A percentile compares a stretch with the other conserved stretches of the same genome.
Evolutionary conservation across 192 early-diverging fungal genomes (phyloP).

Genomic region (Entomortierella lignicola): DNA sequence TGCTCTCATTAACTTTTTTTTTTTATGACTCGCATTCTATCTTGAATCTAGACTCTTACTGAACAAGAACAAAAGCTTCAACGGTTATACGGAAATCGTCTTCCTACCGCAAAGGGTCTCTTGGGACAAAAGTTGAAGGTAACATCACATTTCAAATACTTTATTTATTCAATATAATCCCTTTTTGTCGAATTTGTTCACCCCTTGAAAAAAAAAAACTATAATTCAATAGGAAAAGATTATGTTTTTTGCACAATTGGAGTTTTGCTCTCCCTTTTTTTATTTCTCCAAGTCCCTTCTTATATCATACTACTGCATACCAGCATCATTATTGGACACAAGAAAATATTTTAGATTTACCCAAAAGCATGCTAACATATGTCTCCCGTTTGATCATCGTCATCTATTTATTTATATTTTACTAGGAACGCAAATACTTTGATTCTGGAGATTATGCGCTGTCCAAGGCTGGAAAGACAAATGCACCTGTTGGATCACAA

Average conservation of each 20-base stretch:
- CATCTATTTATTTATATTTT: too few species aligned
- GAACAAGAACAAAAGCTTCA: conserved; percentile 82
- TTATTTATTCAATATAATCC: too few species aligned
- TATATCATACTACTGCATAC: too few species aligned
- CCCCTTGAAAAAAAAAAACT: not conserved
- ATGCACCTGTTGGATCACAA: conserved; percentile 81
- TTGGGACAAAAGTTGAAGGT: conserved; percentile 84
- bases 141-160: conserved; percentile 2
- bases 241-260: too few species aligned
- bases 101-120: conserved; percentile 81
- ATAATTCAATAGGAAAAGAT: not conserved
- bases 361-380: too few species aligned
- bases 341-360: too few species aligned
- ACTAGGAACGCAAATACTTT: conserved; percentile 96
- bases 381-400: too few species aligned
- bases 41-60: conserved; percentile 77
- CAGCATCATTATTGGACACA: too few species aligned
- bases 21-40: too few species aligned
- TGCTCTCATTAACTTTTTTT: not conserved
- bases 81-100: conserved; percentile 80
- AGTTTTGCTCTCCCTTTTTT: too few species aligned
- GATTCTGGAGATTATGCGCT: conserved; percentile 99
- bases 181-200: too few species aligned
- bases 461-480: conserved; percentile 92
- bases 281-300: too few species aligned